Conservation (phyloP, 2,329 filamentous ascomycete genomes). For the Colletotrichum sp. region DNA sequence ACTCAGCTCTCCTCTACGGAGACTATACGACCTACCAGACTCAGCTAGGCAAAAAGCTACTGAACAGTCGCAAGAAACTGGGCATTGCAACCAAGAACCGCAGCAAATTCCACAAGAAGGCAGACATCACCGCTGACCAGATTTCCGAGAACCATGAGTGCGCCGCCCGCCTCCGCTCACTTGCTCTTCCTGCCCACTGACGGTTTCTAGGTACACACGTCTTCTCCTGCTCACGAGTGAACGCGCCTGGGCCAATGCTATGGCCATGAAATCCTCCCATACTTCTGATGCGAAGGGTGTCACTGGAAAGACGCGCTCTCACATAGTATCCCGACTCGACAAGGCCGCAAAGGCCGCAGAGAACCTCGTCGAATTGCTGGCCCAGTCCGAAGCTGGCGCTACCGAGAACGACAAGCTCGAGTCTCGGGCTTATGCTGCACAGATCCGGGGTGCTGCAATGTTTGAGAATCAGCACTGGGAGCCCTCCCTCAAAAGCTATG, state of each 20-base stretch:
- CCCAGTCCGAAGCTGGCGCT: slow-evolving; percentile 67
- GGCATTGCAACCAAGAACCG: slow-evolving; percentile 84
- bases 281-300: slow-evolving; percentile 81
- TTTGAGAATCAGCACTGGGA: slow-evolving; percentile 93
- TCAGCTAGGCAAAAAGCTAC: slow-evolving; percentile 80
- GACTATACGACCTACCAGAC: slow-evolving; percentile 87
- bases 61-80: slow-evolving; percentile 84
- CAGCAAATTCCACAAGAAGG: slow-evolving; percentile 80
- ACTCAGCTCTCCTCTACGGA: slow-evolving; percentile 84
- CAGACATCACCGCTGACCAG: slow-evolving; percentile 74
- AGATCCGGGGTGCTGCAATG: slow-evolving; percentile 76
- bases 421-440: slow-evolving; percentile 80
- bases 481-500: slow-evolving; percentile 75
- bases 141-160: slow-evolving; percentile 80
- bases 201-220: slow-evolving; percentile 67
- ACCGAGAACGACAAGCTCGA: slow-evolving; percentile 78
- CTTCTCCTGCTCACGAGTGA: slow-evolving; percentile 87
- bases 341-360: slow-evolving; percentile 79
- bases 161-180: background rate
- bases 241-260: slow-evolving; percentile 92
- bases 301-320: slow-evolving; percentile 78
- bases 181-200: slow-evolving; percentile 15
- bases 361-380: slow-evolving; percentile 69
- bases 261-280: slow-evolving; percentile 89
- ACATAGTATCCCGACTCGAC: slow-evolving; percentile 85